These are phyloP conservation scores for Coprinellus micaceus DNA, from an alignment of 768 basidiomycete species.

Conservation along the genomic window DNA sequence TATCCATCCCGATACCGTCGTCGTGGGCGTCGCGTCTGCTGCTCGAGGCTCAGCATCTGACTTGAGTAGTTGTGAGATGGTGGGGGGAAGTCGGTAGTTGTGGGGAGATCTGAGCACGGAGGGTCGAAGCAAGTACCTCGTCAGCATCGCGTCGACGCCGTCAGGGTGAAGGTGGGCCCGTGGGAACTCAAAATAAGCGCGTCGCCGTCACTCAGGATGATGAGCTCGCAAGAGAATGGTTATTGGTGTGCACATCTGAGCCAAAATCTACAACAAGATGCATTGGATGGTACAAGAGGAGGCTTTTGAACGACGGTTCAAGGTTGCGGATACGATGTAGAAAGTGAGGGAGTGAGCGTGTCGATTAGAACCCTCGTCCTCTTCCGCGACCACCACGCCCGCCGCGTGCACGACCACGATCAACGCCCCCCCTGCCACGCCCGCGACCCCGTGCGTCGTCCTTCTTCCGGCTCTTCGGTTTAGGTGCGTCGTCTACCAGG, in stretches of 20 bases:
- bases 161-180: not conserved
- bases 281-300: too few species aligned
- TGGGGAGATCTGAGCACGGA: not conserved
- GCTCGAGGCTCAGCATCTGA: not conserved
- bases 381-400: conserved; percentile 29
- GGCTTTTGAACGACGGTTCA: not conserved
- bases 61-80: conserved; percentile 11
- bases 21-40: not conserved
- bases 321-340: not conserved
- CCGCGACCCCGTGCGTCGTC: conserved; percentile 73
- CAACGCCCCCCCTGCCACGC: conserved; percentile 43
- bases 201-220: too few species aligned
- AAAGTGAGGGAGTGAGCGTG: not conserved
- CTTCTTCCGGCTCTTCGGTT: conserved; percentile 91
- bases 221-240: too few species aligned
- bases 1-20: conserved; percentile 75
- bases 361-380: conserved; percentile 19
- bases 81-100: conserved; percentile 12
- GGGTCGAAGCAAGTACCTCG: conserved; percentile 1
- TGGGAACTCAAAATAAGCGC: too few species aligned
- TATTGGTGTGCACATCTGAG: too few species aligned
- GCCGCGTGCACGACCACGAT: conserved; percentile 49
- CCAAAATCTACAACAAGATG: too few species aligned
- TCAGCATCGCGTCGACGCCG: not conserved
- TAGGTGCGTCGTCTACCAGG: conserved; percentile 95